phyloP scores from a whole-genome alignment of 257 asterid genomes.

The Echites panduratus region DNA sequence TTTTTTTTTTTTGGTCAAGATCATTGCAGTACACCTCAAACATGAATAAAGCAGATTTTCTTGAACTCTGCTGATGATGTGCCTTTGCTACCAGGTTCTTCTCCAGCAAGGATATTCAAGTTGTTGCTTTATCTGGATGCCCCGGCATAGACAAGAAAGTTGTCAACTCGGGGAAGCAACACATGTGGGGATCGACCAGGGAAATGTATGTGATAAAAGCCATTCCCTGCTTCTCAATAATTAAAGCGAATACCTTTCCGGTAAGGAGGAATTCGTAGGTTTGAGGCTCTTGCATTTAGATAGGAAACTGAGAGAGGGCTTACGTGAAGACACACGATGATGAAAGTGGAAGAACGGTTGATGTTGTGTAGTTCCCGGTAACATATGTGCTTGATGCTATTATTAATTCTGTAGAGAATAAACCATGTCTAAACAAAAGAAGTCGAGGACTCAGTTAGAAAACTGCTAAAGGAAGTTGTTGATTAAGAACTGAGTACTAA shows the following conservation, averaged over 20 bases:
- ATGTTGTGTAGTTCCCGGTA: constrained; percentile 73
- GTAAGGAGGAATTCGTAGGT: constrained; percentile 42
- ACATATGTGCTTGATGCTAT: constrained; percentile 66
- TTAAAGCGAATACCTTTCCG: constrained; percentile 3
- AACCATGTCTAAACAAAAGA: constrained; percentile 51
- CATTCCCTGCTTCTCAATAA: not conserved
- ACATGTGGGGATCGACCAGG: constrained; percentile 65
- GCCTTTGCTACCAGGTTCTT: constrained; percentile 45
- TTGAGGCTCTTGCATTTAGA: constrained; percentile 78
- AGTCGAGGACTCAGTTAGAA: constrained; percentile 60
- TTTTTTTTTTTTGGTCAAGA: too few species aligned
- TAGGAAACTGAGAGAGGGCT: constrained; percentile 91
- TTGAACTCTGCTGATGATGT: constrained; percentile 13
- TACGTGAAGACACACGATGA: constrained; percentile 58
- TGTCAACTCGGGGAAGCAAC: constrained; percentile 77
- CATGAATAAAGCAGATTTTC: not conserved
- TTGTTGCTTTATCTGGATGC: constrained; percentile 67
- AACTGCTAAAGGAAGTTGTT: constrained; percentile 70
- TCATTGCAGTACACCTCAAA: not conserved
- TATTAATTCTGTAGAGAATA: constrained; percentile 62
- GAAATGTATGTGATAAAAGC: constrained; percentile 50
- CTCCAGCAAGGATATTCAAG: constrained; percentile 55
- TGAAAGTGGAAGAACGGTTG: constrained; percentile 82
- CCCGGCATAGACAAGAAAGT: constrained; percentile 88
- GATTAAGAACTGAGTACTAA: constrained; percentile 33